Evolutionary conservation across 1,139 yeast genomes (phyloP).

Genomic region (Pichia sp.): DNA sequence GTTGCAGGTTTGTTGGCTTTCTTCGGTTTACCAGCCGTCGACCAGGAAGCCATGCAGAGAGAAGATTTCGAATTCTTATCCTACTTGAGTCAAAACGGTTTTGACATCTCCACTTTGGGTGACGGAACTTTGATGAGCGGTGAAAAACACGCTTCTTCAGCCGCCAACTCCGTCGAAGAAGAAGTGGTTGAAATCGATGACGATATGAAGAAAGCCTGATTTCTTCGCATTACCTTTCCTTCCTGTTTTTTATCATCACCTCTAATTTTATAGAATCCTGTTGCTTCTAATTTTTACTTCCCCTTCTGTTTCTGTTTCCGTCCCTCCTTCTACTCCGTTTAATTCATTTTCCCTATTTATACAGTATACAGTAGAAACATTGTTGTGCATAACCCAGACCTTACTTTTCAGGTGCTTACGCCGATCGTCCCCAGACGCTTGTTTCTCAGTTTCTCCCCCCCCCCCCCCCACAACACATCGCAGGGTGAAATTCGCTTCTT

Average conservation of each 20-base stretch:
- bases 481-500: not conserved
- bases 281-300: not conserved
- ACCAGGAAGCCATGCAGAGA: constrained; percentile 72
- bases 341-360: too few relatives aligned
- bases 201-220: not conserved
- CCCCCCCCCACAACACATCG: too few relatives aligned
- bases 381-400: too few relatives aligned
- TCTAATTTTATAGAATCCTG: too few relatives aligned
- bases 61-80: constrained; percentile 71
- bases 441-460: too few relatives aligned
- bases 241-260: too few relatives aligned
- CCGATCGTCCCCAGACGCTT: too few relatives aligned
- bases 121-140: constrained; percentile 28
- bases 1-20: constrained; percentile 66
- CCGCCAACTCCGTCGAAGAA: constrained; percentile 8
- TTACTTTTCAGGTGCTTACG: too few relatives aligned
- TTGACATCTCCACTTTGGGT: constrained; percentile 50
- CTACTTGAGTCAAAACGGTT: constrained; percentile 58
- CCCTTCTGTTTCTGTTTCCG: too few relatives aligned
- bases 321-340: too few relatives aligned
- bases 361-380: too few relatives aligned
- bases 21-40: constrained; percentile 73
- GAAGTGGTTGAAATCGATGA: constrained; percentile 8
- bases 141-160: not conserved
- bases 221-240: too few relatives aligned